Percentiles rank a stretch among this genome's conserved stretches.
These are phyloP conservation scores for Enteropsectra breve DNA, from an alignment of 371 early-diverging fungal genomes.

Conservation along the genomic window DNA sequence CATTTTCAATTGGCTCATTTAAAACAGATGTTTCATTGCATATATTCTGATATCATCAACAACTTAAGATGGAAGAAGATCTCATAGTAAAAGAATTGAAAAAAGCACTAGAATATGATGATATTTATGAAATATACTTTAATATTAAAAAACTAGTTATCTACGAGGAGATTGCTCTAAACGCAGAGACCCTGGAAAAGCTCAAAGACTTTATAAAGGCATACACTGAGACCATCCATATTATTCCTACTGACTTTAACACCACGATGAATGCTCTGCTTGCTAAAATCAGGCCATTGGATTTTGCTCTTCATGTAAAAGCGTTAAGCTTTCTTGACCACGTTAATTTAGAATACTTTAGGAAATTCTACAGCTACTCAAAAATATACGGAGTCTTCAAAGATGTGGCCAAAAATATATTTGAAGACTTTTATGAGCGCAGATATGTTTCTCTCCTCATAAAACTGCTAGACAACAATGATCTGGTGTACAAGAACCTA, in stretches of 20 bases:
- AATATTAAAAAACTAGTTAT: not conserved
- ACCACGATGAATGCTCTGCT: constrained; percentile 1
- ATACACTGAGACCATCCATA: not conserved
- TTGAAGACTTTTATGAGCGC: not conserved
- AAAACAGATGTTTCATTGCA: not conserved
- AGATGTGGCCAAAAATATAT: constrained; percentile 28
- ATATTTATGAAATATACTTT: constrained; percentile 1
- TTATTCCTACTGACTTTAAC: constrained; percentile 13
- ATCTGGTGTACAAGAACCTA: constrained; percentile 44
- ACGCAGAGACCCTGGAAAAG: not conserved
- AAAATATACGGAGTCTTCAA: constrained; percentile 45
- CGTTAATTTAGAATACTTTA: constrained; percentile 33
- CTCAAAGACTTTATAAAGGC: constrained; percentile 4
- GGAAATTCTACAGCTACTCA: constrained; percentile 45
- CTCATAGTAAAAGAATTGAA: constrained; percentile 7
- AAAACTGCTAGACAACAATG: constrained; percentile 37
- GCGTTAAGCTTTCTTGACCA: not conserved
- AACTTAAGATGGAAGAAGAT: not conserved
- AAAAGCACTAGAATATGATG: not conserved
- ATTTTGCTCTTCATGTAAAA: not conserved
- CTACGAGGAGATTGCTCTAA: not conserved
- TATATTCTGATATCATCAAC: not conserved
- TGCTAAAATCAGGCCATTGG: not conserved
- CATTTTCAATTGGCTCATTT: not conserved
- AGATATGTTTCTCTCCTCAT: constrained; percentile 15